Base-by-base conservation (phyloP, 2,329 filamentous ascomycete species). In the Ceratocystis lukuohia region DNA sequence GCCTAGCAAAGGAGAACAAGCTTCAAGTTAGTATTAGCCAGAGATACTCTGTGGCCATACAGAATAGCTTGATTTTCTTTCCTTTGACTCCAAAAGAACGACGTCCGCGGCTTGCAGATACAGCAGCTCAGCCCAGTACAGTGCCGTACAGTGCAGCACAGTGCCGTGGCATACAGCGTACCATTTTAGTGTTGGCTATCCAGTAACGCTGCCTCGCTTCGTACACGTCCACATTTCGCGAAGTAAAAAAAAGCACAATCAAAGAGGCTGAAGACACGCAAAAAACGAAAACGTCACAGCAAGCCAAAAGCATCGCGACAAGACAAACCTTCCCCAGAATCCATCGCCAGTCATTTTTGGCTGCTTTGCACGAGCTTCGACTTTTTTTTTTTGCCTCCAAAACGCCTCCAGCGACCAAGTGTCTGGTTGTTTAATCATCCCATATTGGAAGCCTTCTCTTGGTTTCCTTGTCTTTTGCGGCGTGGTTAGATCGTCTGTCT, bases 221-320 rank as follows among this genome's bases (percentile, higher is more conserved):
- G 48, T 53, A 53, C 48, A 53, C 48, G 48, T 53, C 48, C 37
- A 33, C 57, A 33, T 61, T 61, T 61, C 37, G 30, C 57, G 30
- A 61, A 33, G 57, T 20, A 61, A 61, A 44, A 37, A 61, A 61
- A 61, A 61, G 37, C 17, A 37, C 17, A 41, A 61, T 8, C 28
- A 61, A 61, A 61, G 57, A 61, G 57, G 37, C 57, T 44, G 37
- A 33, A 61, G 30, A 61, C 22, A 41, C 37, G 37, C 37, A 41
- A 41, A 41, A 41, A 41, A 41, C 37, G 37, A 41, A 61, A 33
- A 10, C 57, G 48, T 25, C 22, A 25, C 48, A 53, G 22, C 48
- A 53, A 25, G 20, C 48, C 12, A 41, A 53, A 53, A 28, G 4
- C 48, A 53, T 53, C 48, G 48, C 48, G 48, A 53, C 22, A 53